A percentile compares a stretch with the other conserved stretches of the same genome.
Conservation (phyloP, 495 filamentous ascomycete species). For the Chaetomium fimeti region DNA sequence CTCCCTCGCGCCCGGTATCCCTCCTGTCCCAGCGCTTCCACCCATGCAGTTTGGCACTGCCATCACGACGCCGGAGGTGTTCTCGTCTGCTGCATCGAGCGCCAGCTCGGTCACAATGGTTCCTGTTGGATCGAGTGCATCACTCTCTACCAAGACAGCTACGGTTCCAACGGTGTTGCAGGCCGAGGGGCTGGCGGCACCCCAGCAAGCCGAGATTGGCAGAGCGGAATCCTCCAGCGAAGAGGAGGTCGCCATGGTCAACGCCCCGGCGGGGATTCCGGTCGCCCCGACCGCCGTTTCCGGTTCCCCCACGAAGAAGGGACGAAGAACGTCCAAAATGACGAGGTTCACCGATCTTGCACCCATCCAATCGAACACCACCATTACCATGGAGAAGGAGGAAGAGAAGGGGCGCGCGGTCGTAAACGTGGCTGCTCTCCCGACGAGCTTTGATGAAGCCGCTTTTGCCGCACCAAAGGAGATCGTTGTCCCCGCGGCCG, state of each 20-base stretch:
- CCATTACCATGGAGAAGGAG: slow-evolving; percentile 18
- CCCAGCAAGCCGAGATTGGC: neutral
- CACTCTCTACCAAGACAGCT: slow-evolving; percentile 16
- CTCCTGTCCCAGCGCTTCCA: slow-evolving; percentile 34
- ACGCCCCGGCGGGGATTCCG: neutral
- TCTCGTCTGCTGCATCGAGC: slow-evolving; percentile 24
- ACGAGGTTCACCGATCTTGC: slow-evolving; percentile 29
- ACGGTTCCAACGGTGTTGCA: slow-evolving; percentile 1
- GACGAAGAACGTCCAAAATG: slow-evolving; percentile 20
- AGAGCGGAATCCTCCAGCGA: slow-evolving; percentile 3
- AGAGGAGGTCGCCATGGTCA: slow-evolving; percentile 9
- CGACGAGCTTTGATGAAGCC: slow-evolving; percentile 27
- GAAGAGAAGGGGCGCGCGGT: slow-evolving; percentile 18
- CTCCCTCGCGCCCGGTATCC: slow-evolving; percentile 26
- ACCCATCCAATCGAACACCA: slow-evolving; percentile 30
- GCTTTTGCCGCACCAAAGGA: slow-evolving; percentile 22
- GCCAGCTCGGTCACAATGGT: slow-evolving; percentile 27
- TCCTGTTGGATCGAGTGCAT: slow-evolving; percentile 23
- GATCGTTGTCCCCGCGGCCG: slow-evolving; percentile 10
- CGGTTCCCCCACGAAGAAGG: slow-evolving; percentile 12
- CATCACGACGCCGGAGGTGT: slow-evolving; percentile 16
- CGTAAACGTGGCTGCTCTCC: slow-evolving; percentile 15
- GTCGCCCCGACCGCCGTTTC: neutral
- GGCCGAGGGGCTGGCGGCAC: neutral
- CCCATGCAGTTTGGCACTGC: slow-evolving; percentile 28